Conservation (phyloP, 2,329 filamentous ascomycete species). For the Dothideomycetidae sp. region DNA sequence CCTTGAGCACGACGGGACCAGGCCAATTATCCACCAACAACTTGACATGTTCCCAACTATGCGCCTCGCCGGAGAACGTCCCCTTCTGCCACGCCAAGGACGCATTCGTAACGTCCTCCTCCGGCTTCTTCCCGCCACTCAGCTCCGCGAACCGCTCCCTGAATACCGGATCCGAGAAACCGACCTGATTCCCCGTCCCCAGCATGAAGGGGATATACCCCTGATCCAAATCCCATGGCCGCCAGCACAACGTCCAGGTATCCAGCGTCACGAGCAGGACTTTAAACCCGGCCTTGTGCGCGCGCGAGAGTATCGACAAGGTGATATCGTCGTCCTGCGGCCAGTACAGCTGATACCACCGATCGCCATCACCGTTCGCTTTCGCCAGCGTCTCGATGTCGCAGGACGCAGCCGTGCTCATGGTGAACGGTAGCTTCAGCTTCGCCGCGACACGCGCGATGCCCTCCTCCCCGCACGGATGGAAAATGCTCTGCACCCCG, state of each 20-base stretch:
- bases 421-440: slow-evolving; percentile 48
- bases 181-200: slow-evolving; percentile 40
- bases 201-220: slow-evolving; percentile 25
- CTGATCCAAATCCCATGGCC: slow-evolving; percentile 45
- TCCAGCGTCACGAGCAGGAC: slow-evolving; percentile 60
- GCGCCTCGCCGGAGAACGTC: slow-evolving; percentile 28
- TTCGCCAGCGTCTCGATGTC: slow-evolving; percentile 53
- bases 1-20: slow-evolving; percentile 50
- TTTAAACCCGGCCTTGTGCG: slow-evolving; percentile 46
- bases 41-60: slow-evolving; percentile 44
- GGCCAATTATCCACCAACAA: slow-evolving; percentile 46
- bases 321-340: slow-evolving; percentile 53
- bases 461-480: slow-evolving; percentile 49
- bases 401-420: slow-evolving; percentile 50
- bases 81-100: slow-evolving; percentile 39
- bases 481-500: slow-evolving; percentile 54
- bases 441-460: slow-evolving; percentile 48
- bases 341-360: slow-evolving; percentile 69
- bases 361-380: slow-evolving; percentile 35
- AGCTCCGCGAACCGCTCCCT: slow-evolving; percentile 40
- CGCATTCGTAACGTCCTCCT: slow-evolving; percentile 36
- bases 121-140: slow-evolving; percentile 20
- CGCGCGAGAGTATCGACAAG: slow-evolving; percentile 45
- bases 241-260: slow-evolving; percentile 55
- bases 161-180: slow-evolving; percentile 55